These are phyloP conservation scores for Kluyveromyces sp. DNA, from an alignment of 1,139 yeast species.

Conservation along the genomic window DNA sequence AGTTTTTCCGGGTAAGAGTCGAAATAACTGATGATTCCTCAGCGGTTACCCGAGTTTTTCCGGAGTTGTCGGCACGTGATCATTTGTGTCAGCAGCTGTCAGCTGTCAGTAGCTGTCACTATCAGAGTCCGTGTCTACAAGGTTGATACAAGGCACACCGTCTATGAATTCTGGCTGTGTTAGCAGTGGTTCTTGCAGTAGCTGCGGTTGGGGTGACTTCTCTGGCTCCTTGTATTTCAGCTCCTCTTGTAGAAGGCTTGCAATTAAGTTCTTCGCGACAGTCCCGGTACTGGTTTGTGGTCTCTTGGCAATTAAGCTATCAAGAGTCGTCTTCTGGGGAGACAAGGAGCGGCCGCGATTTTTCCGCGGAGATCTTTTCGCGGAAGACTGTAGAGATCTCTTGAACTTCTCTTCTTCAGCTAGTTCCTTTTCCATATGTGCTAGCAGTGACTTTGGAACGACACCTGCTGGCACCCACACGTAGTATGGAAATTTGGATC, in stretches of 20 bases:
- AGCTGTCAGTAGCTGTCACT: not conserved
- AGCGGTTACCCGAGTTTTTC: no score
- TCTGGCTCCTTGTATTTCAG: not conserved
- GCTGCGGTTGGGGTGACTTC: not conserved
- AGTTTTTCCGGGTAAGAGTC: not conserved
- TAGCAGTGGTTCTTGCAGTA: not conserved
- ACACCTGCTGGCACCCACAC: slow-evolving; percentile 23
- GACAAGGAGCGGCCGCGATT: slow-evolving; percentile 7
- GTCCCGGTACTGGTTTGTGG: not conserved
- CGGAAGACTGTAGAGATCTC: slow-evolving; percentile 1
- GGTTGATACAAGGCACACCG: slow-evolving; percentile 8
- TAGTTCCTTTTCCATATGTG: slow-evolving; percentile 15
- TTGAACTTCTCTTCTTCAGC: slow-evolving; percentile 8
- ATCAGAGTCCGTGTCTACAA: slow-evolving; percentile 15
- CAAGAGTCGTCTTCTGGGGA: slow-evolving; percentile 23
- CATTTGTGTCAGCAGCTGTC: no score
- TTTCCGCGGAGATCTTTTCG: slow-evolving; percentile 7
- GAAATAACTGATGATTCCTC: no score
- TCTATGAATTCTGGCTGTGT: not conserved
- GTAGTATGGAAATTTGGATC: slow-evolving; percentile 14
- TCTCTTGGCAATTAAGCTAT: slow-evolving; percentile 17
- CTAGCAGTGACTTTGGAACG: slow-evolving; percentile 14
- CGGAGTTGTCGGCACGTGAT: no score
- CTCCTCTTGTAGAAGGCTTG: slow-evolving; percentile 10
- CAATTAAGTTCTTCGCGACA: slow-evolving; percentile 12